Evolutionary conservation across 1,284 basidiomycete species (phyloP).

Genomic region (Melampsora americana): DNA sequence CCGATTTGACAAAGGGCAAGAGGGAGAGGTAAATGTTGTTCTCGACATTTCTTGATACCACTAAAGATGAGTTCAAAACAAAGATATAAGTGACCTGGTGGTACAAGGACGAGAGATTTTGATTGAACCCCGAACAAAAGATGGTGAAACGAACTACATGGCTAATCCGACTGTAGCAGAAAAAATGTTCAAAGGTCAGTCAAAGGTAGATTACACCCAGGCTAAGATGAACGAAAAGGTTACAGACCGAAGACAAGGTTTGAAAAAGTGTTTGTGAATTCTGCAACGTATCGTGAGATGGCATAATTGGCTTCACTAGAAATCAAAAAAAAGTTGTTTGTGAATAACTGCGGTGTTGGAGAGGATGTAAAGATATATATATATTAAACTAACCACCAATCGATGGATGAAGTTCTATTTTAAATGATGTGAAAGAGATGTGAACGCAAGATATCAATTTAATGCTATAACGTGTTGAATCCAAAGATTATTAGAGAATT

Average conservation of each 20-base stretch:
- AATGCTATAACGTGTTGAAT: background rate
- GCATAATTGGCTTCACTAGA: conserved; percentile 44
- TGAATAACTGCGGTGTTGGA: background rate
- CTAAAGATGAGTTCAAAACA: background rate
- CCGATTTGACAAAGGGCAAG: conserved; percentile 39
- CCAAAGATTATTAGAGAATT: no score
- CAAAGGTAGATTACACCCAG: conserved; percentile 47
- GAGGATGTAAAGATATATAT: background rate
- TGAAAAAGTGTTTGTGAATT: conserved; percentile 56
- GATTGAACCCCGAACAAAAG: background rate
- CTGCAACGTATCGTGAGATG: conserved; percentile 55
- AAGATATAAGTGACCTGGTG: background rate
- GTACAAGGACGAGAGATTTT: background rate
- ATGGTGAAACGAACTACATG: background rate
- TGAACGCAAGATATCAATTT: background rate
- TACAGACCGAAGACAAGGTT: conserved; percentile 56
- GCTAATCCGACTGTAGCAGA: conserved; percentile 7
- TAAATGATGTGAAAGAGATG: background rate
- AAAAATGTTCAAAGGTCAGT: conserved; percentile 13
- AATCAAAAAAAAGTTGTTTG: background rate
- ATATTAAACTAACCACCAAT: conserved; percentile 39
- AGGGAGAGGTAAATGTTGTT: conserved; percentile 27
- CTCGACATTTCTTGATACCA: conserved; percentile 27
- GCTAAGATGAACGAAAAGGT: conserved; percentile 54
- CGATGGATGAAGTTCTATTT: conserved; percentile 32